Evolutionary conservation across 345 rosid species (phyloP).

Genomic region (Bruguiera parviflora): DNA sequence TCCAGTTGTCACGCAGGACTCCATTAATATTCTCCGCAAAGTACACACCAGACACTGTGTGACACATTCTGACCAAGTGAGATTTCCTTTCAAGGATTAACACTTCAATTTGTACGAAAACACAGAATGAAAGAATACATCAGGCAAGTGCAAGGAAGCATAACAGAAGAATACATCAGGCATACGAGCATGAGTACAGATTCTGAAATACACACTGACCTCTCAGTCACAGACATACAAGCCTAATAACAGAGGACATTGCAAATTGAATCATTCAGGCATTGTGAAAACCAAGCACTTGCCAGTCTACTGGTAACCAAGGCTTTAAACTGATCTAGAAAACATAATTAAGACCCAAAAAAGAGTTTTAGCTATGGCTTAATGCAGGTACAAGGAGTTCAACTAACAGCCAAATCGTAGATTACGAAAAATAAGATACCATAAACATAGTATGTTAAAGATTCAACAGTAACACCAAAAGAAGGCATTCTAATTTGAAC

Average conservation of each 20-base stretch:
- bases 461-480: too few species aligned
- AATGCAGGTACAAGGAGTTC: background rate
- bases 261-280: background rate
- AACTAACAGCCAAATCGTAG: background rate
- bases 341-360: background rate
- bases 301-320: background rate
- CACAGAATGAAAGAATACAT: background rate
- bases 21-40: slow-evolving; percentile 76
- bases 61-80: slow-evolving; percentile 11
- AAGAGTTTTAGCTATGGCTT: too few species aligned
- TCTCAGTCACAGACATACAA: background rate
- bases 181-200: background rate
- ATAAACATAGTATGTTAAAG: too few species aligned
- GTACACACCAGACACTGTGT: slow-evolving; percentile 84
- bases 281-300: background rate
- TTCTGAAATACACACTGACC: background rate
- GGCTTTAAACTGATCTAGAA: background rate
- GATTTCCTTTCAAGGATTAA: background rate
- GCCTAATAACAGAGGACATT: background rate
- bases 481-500: too few species aligned
- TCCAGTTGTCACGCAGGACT: slow-evolving; percentile 64
- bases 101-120: background rate
- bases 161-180: background rate
- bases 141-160: background rate
- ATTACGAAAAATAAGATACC: background rate